A percentile compares a stretch with the other conserved stretches of the same genome.
Evolutionary conservation across 2,329 filamentous ascomycete species (phyloP).

Genomic region (Fusarium agapanthi): DNA sequence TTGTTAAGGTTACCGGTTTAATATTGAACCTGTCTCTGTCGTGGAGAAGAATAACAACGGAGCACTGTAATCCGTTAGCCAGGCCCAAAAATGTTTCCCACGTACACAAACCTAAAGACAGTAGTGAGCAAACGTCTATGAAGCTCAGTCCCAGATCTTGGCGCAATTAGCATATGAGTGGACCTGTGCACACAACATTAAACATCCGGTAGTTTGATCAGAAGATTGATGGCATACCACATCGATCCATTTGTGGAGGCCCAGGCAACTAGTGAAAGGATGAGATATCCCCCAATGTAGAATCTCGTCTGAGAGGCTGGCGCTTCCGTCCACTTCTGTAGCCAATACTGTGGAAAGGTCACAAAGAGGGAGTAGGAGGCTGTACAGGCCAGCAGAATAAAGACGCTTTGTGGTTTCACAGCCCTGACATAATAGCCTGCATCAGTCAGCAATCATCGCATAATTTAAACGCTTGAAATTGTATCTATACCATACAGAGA

Average conservation of each 20-base stretch:
- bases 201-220: accelerated
- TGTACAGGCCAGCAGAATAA: not conserved
- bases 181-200: no score
- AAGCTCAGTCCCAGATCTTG: not conserved
- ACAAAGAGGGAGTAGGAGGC: not conserved
- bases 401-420: not conserved
- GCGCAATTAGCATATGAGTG: not conserved
- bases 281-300: not conserved
- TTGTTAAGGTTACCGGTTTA: not conserved
- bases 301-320: not conserved
- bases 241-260: not conserved
- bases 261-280: not conserved
- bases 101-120: not conserved
- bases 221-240: not conserved
- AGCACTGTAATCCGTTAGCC: not conserved
- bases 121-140: not conserved
- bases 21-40: not conserved
- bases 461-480: no score
- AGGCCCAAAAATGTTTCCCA: not conserved
- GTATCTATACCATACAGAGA: not conserved
- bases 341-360: not conserved
- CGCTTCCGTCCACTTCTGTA: not conserved
- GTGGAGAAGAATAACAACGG: not conserved
- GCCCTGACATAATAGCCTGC: not conserved
- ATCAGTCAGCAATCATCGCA: not conserved